A percentile compares a stretch with the other conserved stretches of the same genome.
These are phyloP conservation scores for Capronia epimyces DNA, from an alignment of 2,329 filamentous ascomycete species.

Conservation along the genomic window DNA sequence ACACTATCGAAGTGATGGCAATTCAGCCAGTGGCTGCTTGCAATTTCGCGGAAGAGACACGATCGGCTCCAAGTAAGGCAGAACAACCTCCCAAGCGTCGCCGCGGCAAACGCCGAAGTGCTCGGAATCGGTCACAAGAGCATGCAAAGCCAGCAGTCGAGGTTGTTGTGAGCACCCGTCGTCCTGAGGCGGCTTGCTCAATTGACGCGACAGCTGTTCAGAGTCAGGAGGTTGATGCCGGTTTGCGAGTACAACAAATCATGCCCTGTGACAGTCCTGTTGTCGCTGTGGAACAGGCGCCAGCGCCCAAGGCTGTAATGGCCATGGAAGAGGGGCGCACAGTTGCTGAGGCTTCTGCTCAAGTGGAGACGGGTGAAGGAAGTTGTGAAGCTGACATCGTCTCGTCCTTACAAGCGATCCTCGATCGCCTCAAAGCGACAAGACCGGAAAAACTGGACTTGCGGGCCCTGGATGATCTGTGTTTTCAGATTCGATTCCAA, in stretches of 20 bases:
- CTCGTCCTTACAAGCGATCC: conserved; percentile 16
- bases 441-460: conserved; percentile 14
- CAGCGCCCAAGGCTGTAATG: neutral
- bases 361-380: neutral
- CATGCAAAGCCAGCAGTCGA: neutral
- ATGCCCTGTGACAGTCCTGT: neutral
- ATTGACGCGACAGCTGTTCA: neutral
- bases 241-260: neutral
- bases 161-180: neutral
- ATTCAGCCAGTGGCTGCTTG: neutral
- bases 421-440: conserved; percentile 17
- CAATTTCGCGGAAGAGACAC: neutral
- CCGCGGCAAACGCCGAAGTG: conserved; percentile 5
- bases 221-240: neutral
- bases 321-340: neutral
- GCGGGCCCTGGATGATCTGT: conserved; percentile 24
- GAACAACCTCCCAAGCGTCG: conserved; percentile 6
- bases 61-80: neutral
- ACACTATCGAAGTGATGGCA: conserved; percentile 14
- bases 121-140: conserved; percentile 2
- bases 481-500: conserved; percentile 26
- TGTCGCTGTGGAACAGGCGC: neutral
- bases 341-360: neutral
- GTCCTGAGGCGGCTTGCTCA: neutral
- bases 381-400: conserved; percentile 2